Evolutionary conservation across 306 rosid species (phyloP).

Genomic region (Cicer cuneatum): DNA sequence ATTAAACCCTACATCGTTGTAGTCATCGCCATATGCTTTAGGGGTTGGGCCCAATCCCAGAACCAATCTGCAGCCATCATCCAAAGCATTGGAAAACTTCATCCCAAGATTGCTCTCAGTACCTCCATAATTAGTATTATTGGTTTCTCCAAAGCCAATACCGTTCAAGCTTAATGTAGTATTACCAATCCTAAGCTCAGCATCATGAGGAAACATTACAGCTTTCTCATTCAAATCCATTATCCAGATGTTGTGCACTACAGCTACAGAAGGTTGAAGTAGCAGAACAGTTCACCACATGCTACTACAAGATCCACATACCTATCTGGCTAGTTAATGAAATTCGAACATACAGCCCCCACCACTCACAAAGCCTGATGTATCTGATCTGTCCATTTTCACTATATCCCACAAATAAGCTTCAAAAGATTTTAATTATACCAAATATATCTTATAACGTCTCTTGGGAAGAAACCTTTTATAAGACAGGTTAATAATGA

Average conservation of each 20-base stretch:
- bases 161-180: slow-evolving; percentile 75
- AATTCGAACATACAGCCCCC: slow-evolving; percentile 56
- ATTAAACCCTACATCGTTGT: slow-evolving; percentile 49
- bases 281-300: slow-evolving; percentile 53
- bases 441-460: slow-evolving; percentile 75
- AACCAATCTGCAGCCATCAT: slow-evolving; percentile 89
- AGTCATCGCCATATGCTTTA: slow-evolving; percentile 67
- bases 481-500: slow-evolving; percentile 57
- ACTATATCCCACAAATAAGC: slow-evolving; percentile 36
- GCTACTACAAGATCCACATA: slow-evolving; percentile 46
- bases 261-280: slow-evolving; percentile 53
- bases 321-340: slow-evolving; percentile 49
- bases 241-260: slow-evolving; percentile 50
- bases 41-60: slow-evolving; percentile 97
- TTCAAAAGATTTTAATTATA: slow-evolving; percentile 42
- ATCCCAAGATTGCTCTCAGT: slow-evolving; percentile 52
- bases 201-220: slow-evolving; percentile 60
- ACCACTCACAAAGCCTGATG: slow-evolving; percentile 92
- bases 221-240: slow-evolving; percentile 84
- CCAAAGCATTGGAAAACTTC: slow-evolving; percentile 59
- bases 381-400: slow-evolving; percentile 87
- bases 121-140: slow-evolving; percentile 53
- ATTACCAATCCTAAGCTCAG: slow-evolving; percentile 68
- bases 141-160: slow-evolving; percentile 64
- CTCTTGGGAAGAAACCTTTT: slow-evolving; percentile 90